Base-by-base conservation (phyloP, 179 eudicot genomes). In the Camellia oleifera region DNA sequence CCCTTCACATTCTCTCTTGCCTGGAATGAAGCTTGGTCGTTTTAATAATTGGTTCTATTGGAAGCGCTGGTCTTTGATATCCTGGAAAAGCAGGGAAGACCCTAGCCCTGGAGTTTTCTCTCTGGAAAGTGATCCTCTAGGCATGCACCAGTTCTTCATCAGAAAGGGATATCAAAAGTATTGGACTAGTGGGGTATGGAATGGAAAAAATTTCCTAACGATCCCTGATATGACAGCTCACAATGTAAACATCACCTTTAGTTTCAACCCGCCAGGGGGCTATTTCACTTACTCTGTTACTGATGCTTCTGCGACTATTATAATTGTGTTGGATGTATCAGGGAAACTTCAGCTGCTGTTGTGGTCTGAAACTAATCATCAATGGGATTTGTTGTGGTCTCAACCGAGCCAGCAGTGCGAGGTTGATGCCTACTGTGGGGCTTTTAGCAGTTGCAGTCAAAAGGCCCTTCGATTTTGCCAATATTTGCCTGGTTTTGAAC, bases 101-200 rank as follows among this genome's bases (percentile, higher is more conserved):
- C 93, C 93, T 74, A 46, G 89, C 11, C 64, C 56, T 7, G 95
- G 95, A 78, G 83, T 78, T 8, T 91, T 65, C 48, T 79, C 93
- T 0, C 23, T 88, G 83, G 88, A 88, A 5, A 63, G 90, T 18
- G 92, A 86, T 80, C 78, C 89, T 8, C 86, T 81, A 13, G 88
- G 90, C 45, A 54, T 86, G 17, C 90, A 91, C 2, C 93, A 91
- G 81, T 62, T 87, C 7, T 88, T 88, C 67, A 75, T 87, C 15
- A 82, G 82, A 87, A 83, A 89, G 17, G 91, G 86, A 62, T 11
- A 0, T n/a, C 52, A 74, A 7, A 78, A 87, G 15, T 78, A 23
- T 44, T 91, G 92, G 92, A 81, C 92, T 65, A 89, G 89, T 42
- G 94, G 94, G 20, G 78, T 82, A 50, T 91, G 88, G 86, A 77